Conservation (phyloP, 768 basidiomycete species). For the Nidularia sp. region DNA sequence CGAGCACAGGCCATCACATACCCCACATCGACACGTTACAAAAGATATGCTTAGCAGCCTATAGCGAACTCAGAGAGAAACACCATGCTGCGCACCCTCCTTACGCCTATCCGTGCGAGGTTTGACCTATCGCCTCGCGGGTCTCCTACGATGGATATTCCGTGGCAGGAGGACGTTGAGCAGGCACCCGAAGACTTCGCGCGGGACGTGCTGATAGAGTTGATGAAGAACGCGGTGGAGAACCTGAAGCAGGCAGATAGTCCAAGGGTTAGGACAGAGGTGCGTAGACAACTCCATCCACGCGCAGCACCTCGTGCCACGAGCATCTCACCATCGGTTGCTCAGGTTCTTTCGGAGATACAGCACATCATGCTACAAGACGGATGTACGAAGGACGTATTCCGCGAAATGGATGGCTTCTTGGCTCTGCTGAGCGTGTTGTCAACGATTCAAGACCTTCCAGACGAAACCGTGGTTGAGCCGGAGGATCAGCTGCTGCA, state of each 20-base stretch:
- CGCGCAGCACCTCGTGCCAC: no score
- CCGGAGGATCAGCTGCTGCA: conserved; percentile 29
- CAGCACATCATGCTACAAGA: conserved; percentile 66
- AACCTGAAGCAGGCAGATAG: conserved; percentile 57
- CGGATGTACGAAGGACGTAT: conserved; percentile 63
- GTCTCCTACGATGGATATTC: conserved; percentile 3
- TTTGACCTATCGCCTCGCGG: conserved; percentile 42
- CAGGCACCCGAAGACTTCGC: conserved; percentile 67
- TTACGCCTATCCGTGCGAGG: conserved; percentile 54
- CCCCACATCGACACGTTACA: no score
- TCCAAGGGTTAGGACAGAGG: conserved; percentile 45
- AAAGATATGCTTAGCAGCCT: no score
- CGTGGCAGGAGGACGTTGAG: conserved; percentile 30
- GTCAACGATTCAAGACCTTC: conserved; percentile 45
- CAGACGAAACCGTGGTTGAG: conserved; percentile 24
- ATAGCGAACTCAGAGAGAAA: background rate
- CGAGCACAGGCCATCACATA: no score
- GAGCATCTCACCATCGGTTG: no score
- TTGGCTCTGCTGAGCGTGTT: conserved; percentile 70
- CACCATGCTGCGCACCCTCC: conserved; percentile 52
- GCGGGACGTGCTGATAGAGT: conserved; percentile 63
- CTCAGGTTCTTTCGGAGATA: conserved; percentile 62
- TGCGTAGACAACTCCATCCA: conserved; percentile 19
- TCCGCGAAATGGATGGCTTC: conserved; percentile 81
- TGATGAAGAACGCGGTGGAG: conserved; percentile 69